phyloP scores from a whole-genome alignment of 805 yeast species.

The Lachancea fermentati region DNA sequence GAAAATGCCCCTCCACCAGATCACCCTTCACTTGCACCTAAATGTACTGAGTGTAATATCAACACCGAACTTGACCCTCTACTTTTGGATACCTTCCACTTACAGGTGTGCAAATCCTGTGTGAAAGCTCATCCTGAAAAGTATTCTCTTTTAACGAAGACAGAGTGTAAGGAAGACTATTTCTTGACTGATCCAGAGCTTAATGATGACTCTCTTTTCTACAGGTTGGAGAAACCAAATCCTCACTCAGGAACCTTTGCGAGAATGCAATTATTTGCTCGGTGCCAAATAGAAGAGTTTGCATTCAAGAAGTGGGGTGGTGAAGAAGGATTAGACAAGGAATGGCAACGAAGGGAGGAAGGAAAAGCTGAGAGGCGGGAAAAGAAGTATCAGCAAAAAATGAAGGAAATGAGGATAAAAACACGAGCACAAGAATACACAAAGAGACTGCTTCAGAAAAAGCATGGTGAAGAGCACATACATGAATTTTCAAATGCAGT shows the following conservation, averaged over 20 bases:
- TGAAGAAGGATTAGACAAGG: conserved; percentile 80
- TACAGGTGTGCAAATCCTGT: conserved; percentile 78
- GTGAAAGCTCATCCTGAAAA: conserved; percentile 73
- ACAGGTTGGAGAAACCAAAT: conserved; percentile 82
- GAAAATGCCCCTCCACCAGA: conserved; percentile 65
- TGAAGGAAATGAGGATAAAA: conserved; percentile 82
- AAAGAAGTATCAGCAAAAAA: conserved; percentile 67
- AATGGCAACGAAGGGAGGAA: conserved; percentile 80
- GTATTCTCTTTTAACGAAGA: conserved; percentile 84
- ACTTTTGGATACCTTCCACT: conserved; percentile 58
- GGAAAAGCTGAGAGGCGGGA: conserved; percentile 69
- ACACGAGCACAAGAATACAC: conserved; percentile 91
- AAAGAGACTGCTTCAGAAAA: conserved; percentile 55
- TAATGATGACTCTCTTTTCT: conserved; percentile 59
- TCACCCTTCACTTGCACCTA: conserved; percentile 68
- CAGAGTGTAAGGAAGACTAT: conserved; percentile 92
- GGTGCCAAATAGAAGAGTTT: conserved; percentile 89
- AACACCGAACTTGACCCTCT: conserved; percentile 71
- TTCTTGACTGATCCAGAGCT: conserved; percentile 90
- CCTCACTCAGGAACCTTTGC: conserved; percentile 88
- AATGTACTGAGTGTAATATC: conserved; percentile 77
- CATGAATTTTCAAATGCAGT: conserved; percentile 69
- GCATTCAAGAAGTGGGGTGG: conserved; percentile 96
- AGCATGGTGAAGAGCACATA: conserved; percentile 55
- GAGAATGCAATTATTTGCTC: conserved; percentile 84